Evolutionary conservation across 2,329 filamentous ascomycete genomes (phyloP).

Genomic region (Polytolypa hystricis): DNA sequence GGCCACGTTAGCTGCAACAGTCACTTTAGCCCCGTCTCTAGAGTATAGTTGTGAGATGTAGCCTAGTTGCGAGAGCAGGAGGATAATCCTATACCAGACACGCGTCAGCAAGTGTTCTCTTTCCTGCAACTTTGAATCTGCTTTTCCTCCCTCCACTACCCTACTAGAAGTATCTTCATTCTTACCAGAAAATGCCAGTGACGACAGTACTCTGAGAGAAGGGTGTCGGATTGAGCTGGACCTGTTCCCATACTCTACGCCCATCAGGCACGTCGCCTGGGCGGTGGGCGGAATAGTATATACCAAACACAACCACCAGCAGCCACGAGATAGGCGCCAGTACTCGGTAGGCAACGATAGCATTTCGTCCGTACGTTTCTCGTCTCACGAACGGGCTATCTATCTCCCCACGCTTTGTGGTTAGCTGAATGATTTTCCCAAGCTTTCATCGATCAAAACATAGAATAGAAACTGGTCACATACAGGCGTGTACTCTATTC

Average conservation of each 20-base stretch:
- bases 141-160: not conserved
- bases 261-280: conserved; percentile 53
- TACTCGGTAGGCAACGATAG: conserved; percentile 63
- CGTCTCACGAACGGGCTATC: conserved; percentile 68
- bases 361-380: conserved; percentile 50
- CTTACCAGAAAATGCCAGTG: conserved; percentile 64
- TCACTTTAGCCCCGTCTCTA: conserved; percentile 49
- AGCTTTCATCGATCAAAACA: not conserved
- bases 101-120: not conserved
- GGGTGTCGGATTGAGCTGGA: conserved; percentile 53
- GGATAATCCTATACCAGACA: conserved; percentile 56
- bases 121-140: not conserved
- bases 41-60: conserved; percentile 72
- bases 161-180: not conserved
- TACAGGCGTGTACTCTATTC: not conserved
- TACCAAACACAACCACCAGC: conserved; percentile 56
- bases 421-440: not conserved
- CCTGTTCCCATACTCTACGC: conserved; percentile 65
- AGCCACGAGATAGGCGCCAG: conserved; percentile 65
- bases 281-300: conserved; percentile 61
- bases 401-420: conserved; percentile 19
- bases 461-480: not conserved
- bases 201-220: conserved; percentile 61
- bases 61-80: conserved; percentile 63
- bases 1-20: conserved; percentile 64